phyloP scores from a whole-genome alignment of 1,284 basidiomycete genomes.

The Calocybe gambosa region DNA sequence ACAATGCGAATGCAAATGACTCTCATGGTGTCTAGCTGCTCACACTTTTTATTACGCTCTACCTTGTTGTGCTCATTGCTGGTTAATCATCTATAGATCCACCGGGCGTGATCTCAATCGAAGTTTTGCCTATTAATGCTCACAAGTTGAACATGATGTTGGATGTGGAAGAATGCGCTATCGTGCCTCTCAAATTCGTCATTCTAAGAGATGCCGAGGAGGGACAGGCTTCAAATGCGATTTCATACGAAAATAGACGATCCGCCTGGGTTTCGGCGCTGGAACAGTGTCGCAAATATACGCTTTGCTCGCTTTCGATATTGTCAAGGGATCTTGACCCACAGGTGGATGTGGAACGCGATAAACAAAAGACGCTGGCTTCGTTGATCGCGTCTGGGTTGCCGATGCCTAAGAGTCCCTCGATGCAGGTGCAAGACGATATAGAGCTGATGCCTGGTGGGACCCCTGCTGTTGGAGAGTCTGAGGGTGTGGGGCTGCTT shows the following conservation, averaged over 20 bases:
- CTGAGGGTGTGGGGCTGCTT: background rate
- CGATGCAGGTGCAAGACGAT: constrained; percentile 40
- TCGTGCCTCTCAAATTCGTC: constrained; percentile 28
- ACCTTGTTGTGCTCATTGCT: too few species aligned
- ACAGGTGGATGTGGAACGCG: constrained; percentile 29
- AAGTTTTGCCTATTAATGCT: constrained; percentile 45
- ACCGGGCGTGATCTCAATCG: constrained; percentile 35
- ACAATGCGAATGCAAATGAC: constrained; percentile 19
- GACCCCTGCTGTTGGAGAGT: background rate
- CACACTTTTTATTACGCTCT: too few species aligned
- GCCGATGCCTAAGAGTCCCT: constrained; percentile 64
- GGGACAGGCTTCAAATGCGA: background rate
- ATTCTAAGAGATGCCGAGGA: constrained; percentile 12
- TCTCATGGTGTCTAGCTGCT: constrained; percentile 12
- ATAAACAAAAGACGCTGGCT: constrained; percentile 41
- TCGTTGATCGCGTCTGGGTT: constrained; percentile 54
- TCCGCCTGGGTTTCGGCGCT: constrained; percentile 44
- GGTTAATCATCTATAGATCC: constrained; percentile 21
- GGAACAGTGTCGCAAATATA: constrained; percentile 43
- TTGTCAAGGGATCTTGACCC: constrained; percentile 19
- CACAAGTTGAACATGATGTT: constrained; percentile 36
- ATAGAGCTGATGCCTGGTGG: background rate
- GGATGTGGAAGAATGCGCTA: constrained; percentile 36
- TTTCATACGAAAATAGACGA: background rate
- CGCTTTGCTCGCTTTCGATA: constrained; percentile 42